A percentile compares a stretch with the other conserved stretches of the same genome.
phyloP scores from a whole-genome alignment of 192 early-diverging fungal genomes.

The Coemansia sp. region DNA sequence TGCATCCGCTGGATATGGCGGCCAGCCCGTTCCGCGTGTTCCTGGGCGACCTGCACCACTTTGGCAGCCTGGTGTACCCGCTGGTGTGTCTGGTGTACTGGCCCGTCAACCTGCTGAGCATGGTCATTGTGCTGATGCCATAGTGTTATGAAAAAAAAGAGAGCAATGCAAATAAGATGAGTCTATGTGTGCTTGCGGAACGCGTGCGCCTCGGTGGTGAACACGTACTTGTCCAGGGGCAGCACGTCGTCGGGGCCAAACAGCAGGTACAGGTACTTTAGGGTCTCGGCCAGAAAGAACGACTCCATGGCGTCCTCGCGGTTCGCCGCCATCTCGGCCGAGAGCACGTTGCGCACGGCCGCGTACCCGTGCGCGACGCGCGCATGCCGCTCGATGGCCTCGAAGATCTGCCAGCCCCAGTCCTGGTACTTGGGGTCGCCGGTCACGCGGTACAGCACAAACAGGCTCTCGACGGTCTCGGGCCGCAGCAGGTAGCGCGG shows the following conservation, averaged over 20 bases:
- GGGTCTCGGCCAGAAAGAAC: conserved; percentile 92
- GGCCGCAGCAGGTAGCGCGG: conserved; percentile 65
- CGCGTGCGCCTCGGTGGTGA: conserved; percentile 96
- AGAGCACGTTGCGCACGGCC: conserved; percentile 28
- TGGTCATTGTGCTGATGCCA: conserved; percentile 43
- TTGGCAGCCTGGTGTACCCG: conserved; percentile 60
- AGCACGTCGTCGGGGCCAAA: conserved; percentile 65
- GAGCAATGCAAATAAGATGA: neutral
- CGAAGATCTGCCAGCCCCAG: conserved; percentile 81
- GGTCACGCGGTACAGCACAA: conserved; percentile 79
- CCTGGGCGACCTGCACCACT: conserved; percentile 60
- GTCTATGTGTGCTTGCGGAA: conserved; percentile 33
- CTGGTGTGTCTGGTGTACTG: conserved; percentile 68
- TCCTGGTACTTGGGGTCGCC: conserved; percentile 74
- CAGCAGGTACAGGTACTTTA: conserved; percentile 92
- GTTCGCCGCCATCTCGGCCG: neutral
- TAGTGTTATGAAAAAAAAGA: conserved; percentile 1
- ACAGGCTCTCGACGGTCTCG: conserved; percentile 86
- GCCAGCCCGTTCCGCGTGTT: conserved; percentile 50
- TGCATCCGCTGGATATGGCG: conserved; percentile 35
- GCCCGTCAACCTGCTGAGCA: conserved; percentile 55
- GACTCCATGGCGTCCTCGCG: conserved; percentile 55
- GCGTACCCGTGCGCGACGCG: conserved; percentile 64
- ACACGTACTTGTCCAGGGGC: conserved; percentile 77
- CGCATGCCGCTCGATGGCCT: conserved; percentile 75